Evolutionary conservation across 805 yeast species (phyloP).

Genomic region (Lachancea fermentati): DNA sequence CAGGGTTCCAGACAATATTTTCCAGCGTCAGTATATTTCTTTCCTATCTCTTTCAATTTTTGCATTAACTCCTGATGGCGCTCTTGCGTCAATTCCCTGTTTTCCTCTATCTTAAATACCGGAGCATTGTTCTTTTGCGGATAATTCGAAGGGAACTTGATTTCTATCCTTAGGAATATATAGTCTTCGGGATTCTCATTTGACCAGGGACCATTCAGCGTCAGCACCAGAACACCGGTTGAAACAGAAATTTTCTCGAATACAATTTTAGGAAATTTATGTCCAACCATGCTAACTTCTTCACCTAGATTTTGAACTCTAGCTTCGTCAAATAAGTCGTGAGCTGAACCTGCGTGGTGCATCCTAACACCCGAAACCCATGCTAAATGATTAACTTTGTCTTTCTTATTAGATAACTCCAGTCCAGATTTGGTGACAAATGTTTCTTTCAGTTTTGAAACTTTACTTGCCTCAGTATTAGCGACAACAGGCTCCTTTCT

Average conservation of each 20-base stretch:
- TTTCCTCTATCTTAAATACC: slow-evolving; percentile 67
- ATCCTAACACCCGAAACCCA: slow-evolving; percentile 94
- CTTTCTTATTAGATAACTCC: slow-evolving; percentile 18
- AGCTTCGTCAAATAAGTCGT: slow-evolving; percentile 32
- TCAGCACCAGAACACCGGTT: slow-evolving; percentile 69
- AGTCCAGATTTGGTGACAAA: slow-evolving; percentile 38
- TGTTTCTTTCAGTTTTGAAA: slow-evolving; percentile 35
- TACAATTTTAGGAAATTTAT: slow-evolving; percentile 77
- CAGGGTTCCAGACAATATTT: slow-evolving; percentile 77
- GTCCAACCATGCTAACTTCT: slow-evolving; percentile 84
- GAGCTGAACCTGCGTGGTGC: slow-evolving; percentile 33
- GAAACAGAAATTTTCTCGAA: slow-evolving; percentile 87
- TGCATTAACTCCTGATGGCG: slow-evolving; percentile 46
- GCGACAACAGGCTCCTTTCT: slow-evolving; percentile 43
- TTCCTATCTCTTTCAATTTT: slow-evolving; percentile 50
- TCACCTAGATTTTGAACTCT: slow-evolving; percentile 72
- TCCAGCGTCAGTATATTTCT: slow-evolving; percentile 48
- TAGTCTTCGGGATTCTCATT: slow-evolving; percentile 33
- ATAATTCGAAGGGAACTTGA: slow-evolving; percentile 67
- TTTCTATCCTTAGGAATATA: slow-evolving; percentile 63
- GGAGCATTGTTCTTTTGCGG: slow-evolving; percentile 54
- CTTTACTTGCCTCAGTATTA: slow-evolving; percentile 18
- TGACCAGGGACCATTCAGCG: slow-evolving; percentile 79
- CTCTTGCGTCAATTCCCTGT: slow-evolving; percentile 53
- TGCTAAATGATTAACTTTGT: slow-evolving; percentile 61